Conservation (phyloP, 2,329 filamentous ascomycete species). For the Aureobasidium sp. region DNA sequence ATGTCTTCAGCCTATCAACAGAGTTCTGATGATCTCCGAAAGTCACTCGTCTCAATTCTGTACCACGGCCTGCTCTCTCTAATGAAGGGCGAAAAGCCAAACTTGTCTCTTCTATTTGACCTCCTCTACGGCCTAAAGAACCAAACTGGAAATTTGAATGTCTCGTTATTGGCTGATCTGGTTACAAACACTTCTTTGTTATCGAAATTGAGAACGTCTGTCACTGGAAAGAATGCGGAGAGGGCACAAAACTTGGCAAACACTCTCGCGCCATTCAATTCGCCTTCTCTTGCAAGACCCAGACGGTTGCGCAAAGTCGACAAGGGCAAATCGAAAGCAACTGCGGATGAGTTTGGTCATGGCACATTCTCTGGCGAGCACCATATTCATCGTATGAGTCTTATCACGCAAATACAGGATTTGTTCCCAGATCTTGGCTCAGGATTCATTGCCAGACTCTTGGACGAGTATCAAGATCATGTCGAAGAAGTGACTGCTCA, state of each 20-base stretch:
- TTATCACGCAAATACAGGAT: constrained; percentile 86
- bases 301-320: constrained; percentile 51
- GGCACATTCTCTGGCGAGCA: constrained; percentile 41
- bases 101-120: constrained; percentile 70
- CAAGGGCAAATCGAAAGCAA: constrained; percentile 56
- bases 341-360: constrained; percentile 29
- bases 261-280: constrained; percentile 53
- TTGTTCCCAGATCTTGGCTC: constrained; percentile 83
- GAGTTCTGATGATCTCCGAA: constrained; percentile 56
- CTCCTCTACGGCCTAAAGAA: constrained; percentile 74
- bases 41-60: constrained; percentile 61
- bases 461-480: constrained; percentile 72
- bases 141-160: constrained; percentile 56
- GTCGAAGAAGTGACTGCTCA: constrained; percentile 74
- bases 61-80: constrained; percentile 71
- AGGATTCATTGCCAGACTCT: constrained; percentile 68
- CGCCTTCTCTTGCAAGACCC: constrained; percentile 46
- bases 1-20: constrained; percentile 59
- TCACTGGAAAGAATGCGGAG: constrained; percentile 45
- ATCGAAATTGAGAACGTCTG: constrained; percentile 51
- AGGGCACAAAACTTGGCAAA: constrained; percentile 56
- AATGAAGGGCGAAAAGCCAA: constrained; percentile 58
- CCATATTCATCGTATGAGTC: constrained; percentile 74
- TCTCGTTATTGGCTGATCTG: constrained; percentile 70
- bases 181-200: constrained; percentile 74